phyloP scores from a whole-genome alignment of 1,284 basidiomycete genomes.

The Mixia osmundae region DNA sequence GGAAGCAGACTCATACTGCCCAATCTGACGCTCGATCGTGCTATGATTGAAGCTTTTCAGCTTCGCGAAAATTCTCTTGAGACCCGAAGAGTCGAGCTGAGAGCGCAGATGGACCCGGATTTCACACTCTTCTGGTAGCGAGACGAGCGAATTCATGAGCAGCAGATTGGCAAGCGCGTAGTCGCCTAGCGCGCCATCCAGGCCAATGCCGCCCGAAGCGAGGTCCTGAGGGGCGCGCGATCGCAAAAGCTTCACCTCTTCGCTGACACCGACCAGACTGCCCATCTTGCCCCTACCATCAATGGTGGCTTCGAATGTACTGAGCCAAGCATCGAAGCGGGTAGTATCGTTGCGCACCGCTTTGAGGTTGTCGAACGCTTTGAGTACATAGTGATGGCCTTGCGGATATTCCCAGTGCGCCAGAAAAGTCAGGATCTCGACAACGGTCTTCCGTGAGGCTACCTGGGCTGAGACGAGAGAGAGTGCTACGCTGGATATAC shows the following conservation, averaged over 20 bases:
- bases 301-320: constrained; percentile 49
- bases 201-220: constrained; percentile 8
- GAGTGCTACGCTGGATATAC: constrained; percentile 59
- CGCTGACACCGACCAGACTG: constrained; percentile 75
- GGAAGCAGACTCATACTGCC: constrained; percentile 38
- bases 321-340: constrained; percentile 75
- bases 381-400: constrained; percentile 28
- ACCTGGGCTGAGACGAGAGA: constrained; percentile 66
- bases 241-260: constrained; percentile 42
- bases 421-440: constrained; percentile 41
- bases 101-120: constrained; percentile 59
- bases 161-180: constrained; percentile 57
- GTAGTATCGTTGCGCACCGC: constrained; percentile 33
- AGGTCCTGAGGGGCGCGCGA: constrained; percentile 9
- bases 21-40: constrained; percentile 43
- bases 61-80: constrained; percentile 47
- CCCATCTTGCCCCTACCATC: constrained; percentile 84
- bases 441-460: constrained; percentile 49
- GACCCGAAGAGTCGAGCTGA: constrained; percentile 69
- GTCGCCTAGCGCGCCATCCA: constrained; percentile 44
- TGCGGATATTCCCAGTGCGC: constrained; percentile 27
- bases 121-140: constrained; percentile 46
- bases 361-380: constrained; percentile 28
- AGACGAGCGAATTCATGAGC: constrained; percentile 41
- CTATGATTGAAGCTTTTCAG: constrained; percentile 41